Base-by-base conservation (phyloP, 257 asterid species). In the Przewalskia tangutica region DNA sequence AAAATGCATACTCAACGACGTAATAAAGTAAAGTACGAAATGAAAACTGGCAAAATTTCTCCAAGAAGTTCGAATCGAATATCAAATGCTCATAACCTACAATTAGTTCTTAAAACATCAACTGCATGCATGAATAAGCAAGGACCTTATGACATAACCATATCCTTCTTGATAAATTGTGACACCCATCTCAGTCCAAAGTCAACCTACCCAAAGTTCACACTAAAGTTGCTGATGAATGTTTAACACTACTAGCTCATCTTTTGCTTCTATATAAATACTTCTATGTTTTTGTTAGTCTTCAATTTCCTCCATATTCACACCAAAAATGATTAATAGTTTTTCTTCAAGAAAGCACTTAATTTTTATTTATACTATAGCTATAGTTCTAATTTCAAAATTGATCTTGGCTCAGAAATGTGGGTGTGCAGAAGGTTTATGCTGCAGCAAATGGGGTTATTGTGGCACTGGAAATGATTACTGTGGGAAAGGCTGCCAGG, bases 361-460 rank as follows among this genome's bases (percentile, higher is more conserved):
- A 1, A 18, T 20, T 1, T 60, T 60, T 20, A 9, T 60, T 9
- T 60, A 32, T 60, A 20, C 16, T 20, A 3, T 59, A 59, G 34
- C 66, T 8, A 18, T 59, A 20, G 12, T 20, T 20, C 0, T 56
- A 6, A 7, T 8, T 59, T 80, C 77, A 77, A 56, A 10, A 53
- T 34, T 0, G n/a, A 89, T 75, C 17, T 63, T 68, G 20, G 84
- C 85, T 77, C 91, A n/a, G n/a, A n/a, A n/a, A n/a, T n/a, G n/a
- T n/a, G n/a, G n/a, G n/a, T n/a, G 88, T 14, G 81, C 88, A 0
- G 17, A 84, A 3, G 78, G 85, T 68, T 40, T 80, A 63, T 89
- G 92, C 81, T 89, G 92, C 77, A 88, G 90, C 84, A 83, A 42
- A 8, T 85, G 17, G 56, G 92, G 92, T 54, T 88, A 64, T 12